These are phyloP conservation scores for Aspergillus versicolor DNA, from an alignment of 2,329 filamentous ascomycete genomes.

Conservation along the genomic window DNA sequence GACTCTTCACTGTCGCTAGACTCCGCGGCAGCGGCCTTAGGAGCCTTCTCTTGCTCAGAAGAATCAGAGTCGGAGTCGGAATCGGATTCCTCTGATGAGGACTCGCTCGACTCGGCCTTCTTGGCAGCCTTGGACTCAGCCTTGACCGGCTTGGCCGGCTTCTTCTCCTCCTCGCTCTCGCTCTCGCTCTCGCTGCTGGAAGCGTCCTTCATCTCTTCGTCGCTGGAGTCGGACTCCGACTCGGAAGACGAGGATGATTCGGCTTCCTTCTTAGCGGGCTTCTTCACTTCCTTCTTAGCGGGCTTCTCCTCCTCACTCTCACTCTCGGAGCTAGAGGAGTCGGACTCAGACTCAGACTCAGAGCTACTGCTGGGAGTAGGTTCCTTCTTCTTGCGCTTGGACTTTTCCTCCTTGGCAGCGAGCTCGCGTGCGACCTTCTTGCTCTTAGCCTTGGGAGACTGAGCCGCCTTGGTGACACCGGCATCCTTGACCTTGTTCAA, in stretches of 20 bases:
- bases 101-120: constrained; percentile 28
- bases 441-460: constrained; percentile 46
- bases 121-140: constrained; percentile 25
- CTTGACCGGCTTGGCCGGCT: constrained; percentile 28
- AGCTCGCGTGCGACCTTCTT: constrained; percentile 45
- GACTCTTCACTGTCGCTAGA: constrained; percentile 28
- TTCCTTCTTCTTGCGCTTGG: constrained; percentile 45
- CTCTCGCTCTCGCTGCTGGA: constrained; percentile 26
- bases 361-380: constrained; percentile 37
- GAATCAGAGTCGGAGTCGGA: constrained; percentile 28
- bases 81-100: constrained; percentile 25
- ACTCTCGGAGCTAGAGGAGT: constrained; percentile 24
- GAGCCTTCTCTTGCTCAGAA: constrained; percentile 35
- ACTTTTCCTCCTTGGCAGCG: constrained; percentile 42
- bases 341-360: constrained; percentile 32
- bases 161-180: constrained; percentile 28
- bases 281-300: constrained; percentile 32
- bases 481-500: constrained; percentile 50
- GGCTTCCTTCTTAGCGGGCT: constrained; percentile 25
- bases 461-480: constrained; percentile 45
- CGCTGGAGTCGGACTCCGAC: constrained; percentile 35
- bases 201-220: constrained; percentile 32
- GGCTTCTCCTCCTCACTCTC: constrained; percentile 42
- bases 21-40: constrained; percentile 28
- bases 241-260: constrained; percentile 25